Percentiles rank a stretch among this genome's conserved stretches.
Conservation (phyloP, 257 asterid species). For the Craterostigma plantagineum region DNA sequence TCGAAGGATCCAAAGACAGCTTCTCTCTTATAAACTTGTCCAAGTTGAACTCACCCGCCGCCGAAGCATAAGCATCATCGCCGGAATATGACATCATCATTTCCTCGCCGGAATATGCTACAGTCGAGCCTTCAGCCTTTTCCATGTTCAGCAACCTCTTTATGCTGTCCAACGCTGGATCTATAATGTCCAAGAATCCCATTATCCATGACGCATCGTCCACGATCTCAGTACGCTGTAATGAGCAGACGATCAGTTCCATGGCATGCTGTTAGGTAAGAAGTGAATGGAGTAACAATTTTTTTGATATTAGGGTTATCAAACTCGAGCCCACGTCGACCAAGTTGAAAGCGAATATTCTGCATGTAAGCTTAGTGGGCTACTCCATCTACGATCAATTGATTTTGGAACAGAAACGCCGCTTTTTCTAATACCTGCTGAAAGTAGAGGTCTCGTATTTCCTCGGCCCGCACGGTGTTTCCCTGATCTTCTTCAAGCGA, state of each 20-base stretch:
- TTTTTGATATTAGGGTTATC: too few relatives aligned
- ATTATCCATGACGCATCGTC: constrained; percentile 91
- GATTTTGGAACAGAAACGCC: too few relatives aligned
- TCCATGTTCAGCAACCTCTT: constrained; percentile 42
- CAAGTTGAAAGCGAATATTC: too few relatives aligned
- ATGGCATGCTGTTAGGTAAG: too few relatives aligned
- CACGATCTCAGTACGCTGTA: constrained; percentile 86
- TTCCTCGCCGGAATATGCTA: neutral
- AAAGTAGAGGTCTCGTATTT: constrained; percentile 79
- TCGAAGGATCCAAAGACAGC: constrained; percentile 49
- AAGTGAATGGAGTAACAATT: too few relatives aligned
- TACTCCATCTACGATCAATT: too few relatives aligned
- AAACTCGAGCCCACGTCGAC: too few relatives aligned
- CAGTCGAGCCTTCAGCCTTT: constrained; percentile 9
- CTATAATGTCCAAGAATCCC: constrained; percentile 90
- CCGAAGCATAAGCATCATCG: too few relatives aligned
- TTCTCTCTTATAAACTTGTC: constrained; percentile 45
- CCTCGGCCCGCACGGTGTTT: constrained; percentile 69
- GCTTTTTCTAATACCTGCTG: too few relatives aligned
- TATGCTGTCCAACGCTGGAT: constrained; percentile 81
- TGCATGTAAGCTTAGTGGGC: too few relatives aligned
- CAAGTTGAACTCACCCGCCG: constrained; percentile 17
- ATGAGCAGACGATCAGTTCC: too few relatives aligned
- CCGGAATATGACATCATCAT: neutral
- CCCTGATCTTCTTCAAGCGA: constrained; percentile 92